Conservation (phyloP, 225 moss, liverwort and hornwort species). For the Asterella californica region DNA sequence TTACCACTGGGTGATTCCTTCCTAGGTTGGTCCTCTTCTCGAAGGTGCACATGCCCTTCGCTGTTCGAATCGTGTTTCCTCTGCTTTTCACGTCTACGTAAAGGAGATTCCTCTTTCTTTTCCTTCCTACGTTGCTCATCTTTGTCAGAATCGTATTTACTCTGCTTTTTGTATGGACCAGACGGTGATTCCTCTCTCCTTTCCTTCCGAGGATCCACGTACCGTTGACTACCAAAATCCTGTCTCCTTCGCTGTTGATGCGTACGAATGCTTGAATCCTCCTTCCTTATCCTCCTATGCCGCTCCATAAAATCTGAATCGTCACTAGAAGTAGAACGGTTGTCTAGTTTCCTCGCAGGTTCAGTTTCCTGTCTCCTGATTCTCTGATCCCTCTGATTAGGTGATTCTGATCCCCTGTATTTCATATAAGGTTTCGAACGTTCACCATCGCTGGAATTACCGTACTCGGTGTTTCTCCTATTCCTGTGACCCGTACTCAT, state of each 20-base stretch:
- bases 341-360: neutral
- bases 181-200: neutral
- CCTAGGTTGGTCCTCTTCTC: neutral
- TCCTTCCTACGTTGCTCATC: neutral
- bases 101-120: neutral
- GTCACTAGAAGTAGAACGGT: neutral
- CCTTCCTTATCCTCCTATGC: neutral
- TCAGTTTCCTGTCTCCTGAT: neutral
- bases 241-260: neutral
- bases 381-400: neutral
- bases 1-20: neutral
- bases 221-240: neutral
- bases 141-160: neutral
- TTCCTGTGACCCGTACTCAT: neutral
- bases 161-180: neutral
- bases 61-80: neutral
- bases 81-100: neutral
- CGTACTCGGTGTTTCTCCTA: neutral
- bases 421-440: neutral
- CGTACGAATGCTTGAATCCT: neutral
- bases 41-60: neutral
- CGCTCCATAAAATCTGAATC: neutral
- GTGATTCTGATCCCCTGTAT: neutral
- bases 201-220: neutral
- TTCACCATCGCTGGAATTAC: constrained; percentile 10